Base-by-base conservation (phyloP, 345 rosid species). In the Alliaria petiolata region DNA sequence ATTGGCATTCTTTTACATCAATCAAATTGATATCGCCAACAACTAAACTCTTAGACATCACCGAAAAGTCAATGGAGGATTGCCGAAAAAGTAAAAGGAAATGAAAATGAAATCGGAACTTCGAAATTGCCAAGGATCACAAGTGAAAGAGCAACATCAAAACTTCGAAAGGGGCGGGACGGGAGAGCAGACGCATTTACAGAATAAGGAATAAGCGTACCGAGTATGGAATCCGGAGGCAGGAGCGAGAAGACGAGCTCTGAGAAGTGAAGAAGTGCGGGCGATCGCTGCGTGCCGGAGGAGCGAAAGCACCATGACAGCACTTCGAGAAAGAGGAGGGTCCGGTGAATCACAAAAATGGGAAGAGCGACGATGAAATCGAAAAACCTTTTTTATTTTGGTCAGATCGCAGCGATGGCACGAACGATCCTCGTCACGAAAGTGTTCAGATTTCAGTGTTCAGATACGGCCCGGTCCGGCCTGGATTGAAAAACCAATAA, bases 221-320 rank as follows among this genome's bases (percentile, higher is more conserved):
- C 89, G 85, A 66, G 83, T 52, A 64, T 72, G 70, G 58, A 77
- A 81, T 76, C 90, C 53, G 69, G 80, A 65, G 68, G 78, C 72
- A 45, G 82, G 58, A 64, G 89, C 85, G 62, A 90, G 82, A 53
- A 76, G 76, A 59, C 97, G 91, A 76, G 89, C 89, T 81, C 82
- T 76, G 69, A 86, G 60, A 52, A 89, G 80, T 26, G 84, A 85
- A 53, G 85, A 82, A 34, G 85, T 80, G 66, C 87, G 84, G 34
- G 82, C 71, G 81, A 87, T 78, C 82, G 78, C 83, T 35, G 88
- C 86, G 73, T 80, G 79, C 51, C 97, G 80, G 31, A 93, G 85
- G 79, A 93, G 93, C n/a, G 92, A 90, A 82, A 90, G 86, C 80
- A 93, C 90, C 98, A 93, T 72, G 73, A 57, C 69, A 62, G 67